These are phyloP conservation scores for Leersia perrieri DNA, from an alignment of 176 grass and related monocot species.

Conservation along the genomic window DNA sequence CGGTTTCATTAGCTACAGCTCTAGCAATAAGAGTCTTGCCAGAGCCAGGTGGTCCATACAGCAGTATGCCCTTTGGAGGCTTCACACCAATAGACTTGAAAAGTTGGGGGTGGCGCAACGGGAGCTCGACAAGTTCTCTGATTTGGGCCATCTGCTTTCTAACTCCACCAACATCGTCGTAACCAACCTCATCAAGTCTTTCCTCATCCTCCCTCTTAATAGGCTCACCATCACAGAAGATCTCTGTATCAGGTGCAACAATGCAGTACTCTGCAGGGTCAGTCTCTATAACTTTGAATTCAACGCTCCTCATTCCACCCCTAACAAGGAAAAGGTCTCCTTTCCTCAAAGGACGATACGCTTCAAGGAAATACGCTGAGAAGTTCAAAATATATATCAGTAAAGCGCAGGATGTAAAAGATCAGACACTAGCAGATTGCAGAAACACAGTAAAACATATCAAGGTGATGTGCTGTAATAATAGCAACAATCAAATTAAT, in stretches of 20 bases:
- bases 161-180: slow-evolving; percentile 87
- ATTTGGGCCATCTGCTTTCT: slow-evolving; percentile 94
- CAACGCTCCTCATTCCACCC: slow-evolving; percentile 81
- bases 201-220: slow-evolving; percentile 89
- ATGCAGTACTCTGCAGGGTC: slow-evolving; percentile 79
- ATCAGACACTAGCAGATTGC: neutral
- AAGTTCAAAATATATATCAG: slow-evolving; percentile 6
- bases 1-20: slow-evolving; percentile 83
- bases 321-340: slow-evolving; percentile 83
- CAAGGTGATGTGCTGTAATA: neutral
- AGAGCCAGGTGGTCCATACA: slow-evolving; percentile 77
- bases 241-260: slow-evolving; percentile 82
- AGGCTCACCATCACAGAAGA: slow-evolving; percentile 87
- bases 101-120: slow-evolving; percentile 55
- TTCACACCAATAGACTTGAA: slow-evolving; percentile 78
- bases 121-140: slow-evolving; percentile 62
- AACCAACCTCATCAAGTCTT: slow-evolving; percentile 70
- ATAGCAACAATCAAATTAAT: neutral
- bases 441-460: neutral
- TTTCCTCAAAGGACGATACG: slow-evolving; percentile 77
- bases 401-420: neutral
- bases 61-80: slow-evolving; percentile 78
- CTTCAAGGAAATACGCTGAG: slow-evolving; percentile 84
- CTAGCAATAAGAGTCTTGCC: slow-evolving; percentile 81
- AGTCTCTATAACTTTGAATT: slow-evolving; percentile 86